Percentiles rank a stretch among this genome's conserved stretches.
These are phyloP conservation scores for Sporothrix luriei DNA, from an alignment of 2,329 filamentous ascomycete species.

Conservation along the genomic window DNA sequence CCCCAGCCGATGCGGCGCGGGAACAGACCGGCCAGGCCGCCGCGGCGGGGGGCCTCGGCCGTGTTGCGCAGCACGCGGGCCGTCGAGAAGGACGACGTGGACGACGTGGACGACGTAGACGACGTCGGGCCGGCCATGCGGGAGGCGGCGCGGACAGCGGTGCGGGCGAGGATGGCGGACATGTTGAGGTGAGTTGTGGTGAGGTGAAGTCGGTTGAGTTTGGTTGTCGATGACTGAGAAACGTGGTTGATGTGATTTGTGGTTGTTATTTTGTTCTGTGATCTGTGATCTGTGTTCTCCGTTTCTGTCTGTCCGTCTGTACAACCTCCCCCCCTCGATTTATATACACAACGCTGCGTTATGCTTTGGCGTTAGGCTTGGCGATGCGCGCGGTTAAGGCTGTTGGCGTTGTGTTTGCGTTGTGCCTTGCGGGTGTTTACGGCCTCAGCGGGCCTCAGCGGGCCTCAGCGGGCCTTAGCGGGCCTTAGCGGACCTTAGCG, in stretches of 20 bases:
- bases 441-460: not conserved
- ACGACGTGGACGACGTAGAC: no score
- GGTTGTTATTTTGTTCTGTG: not conserved
- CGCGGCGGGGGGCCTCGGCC: not conserved
- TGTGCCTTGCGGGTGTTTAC: not conserved
- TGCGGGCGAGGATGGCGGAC: not conserved
- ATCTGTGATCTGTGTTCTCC: not conserved
- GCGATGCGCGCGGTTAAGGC: not conserved
- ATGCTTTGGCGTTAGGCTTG: slow-evolving; percentile 6
- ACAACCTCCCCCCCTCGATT: not conserved
- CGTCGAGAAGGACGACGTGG: not conserved
- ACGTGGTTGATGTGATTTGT: not conserved
- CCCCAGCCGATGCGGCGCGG: slow-evolving; percentile 10
- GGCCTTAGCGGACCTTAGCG: not conserved
- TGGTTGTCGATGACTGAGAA: not conserved
- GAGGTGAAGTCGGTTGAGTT: not conserved
- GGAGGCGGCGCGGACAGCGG: not conserved
- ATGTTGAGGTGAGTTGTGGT: not conserved
- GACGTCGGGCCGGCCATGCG: not conserved
- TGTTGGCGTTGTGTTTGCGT: no score
- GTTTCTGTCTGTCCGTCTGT: not conserved
- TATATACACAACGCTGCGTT: slow-evolving; percentile 18
- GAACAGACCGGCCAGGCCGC: slow-evolving; percentile 6
- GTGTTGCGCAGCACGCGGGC: slow-evolving; percentile 8
- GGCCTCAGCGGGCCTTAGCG: no score